Percentiles rank a stretch among this genome's conserved stretches.
These are phyloP conservation scores for Tanacetum coccineum DNA, from an alignment of 129 eudicot genomes.

Conservation along the genomic window DNA sequence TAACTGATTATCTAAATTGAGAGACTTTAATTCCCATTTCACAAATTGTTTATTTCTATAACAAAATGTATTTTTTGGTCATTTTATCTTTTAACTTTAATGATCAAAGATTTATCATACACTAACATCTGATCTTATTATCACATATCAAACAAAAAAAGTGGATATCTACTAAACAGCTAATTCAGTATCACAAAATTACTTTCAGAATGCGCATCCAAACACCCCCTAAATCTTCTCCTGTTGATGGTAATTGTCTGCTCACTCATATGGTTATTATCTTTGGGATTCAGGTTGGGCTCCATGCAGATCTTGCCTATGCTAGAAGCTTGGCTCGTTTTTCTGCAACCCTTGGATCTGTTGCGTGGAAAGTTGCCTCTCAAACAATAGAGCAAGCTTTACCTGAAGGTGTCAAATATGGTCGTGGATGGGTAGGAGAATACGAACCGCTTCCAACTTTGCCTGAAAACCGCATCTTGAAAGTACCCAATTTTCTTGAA, in stretches of 20 bases:
- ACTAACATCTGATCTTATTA: no score
- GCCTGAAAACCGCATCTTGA: constrained; percentile 39
- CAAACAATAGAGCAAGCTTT: constrained; percentile 81
- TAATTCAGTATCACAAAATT: background rate
- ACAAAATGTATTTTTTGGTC: no score
- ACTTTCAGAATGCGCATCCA: background rate
- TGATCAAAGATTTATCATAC: no score
- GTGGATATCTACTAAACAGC: background rate
- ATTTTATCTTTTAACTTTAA: no score
- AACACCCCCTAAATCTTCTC: background rate
- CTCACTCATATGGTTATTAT: constrained; percentile 5
- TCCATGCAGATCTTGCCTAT: constrained; percentile 77
- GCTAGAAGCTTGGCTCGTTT: constrained; percentile 94
- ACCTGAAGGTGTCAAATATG: constrained; percentile 73
- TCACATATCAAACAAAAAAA: background rate
- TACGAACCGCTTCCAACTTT: constrained; percentile 91
- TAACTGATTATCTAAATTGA: no score
- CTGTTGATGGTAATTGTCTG: background rate
- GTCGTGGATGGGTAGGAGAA: constrained; percentile 99
- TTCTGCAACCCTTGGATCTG: constrained; percentile 86
- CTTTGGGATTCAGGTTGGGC: constrained; percentile 72
- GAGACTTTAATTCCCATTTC: no score
- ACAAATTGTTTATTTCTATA: no score
- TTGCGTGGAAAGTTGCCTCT: constrained; percentile 93
- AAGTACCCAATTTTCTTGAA: constrained; percentile 41